Evolutionary conservation across 495 filamentous ascomycete species (phyloP).

Genomic region (Durotheca rogersii): DNA sequence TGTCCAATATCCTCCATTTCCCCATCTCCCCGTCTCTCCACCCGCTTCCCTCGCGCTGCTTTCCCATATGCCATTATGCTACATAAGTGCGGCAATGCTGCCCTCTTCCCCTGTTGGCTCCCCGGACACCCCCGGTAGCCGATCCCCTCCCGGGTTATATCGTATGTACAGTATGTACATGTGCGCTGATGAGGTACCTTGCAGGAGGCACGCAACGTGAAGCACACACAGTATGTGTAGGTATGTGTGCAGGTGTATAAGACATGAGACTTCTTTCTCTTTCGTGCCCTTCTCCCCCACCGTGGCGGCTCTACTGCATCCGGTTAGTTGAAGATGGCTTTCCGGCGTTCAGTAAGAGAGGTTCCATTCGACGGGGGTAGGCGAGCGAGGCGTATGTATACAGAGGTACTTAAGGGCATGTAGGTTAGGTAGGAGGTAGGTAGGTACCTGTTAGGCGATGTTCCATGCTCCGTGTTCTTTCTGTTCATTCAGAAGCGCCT

Average conservation of each 20-base stretch:
- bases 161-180: constrained; percentile 2
- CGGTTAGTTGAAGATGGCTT: neutral
- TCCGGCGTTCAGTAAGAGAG: neutral
- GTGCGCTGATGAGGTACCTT: constrained; percentile 26
- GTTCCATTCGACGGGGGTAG: neutral
- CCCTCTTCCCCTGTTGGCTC: constrained; percentile 6
- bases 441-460: no score
- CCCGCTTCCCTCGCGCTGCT: constrained; percentile 17
- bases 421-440: constrained; percentile 6
- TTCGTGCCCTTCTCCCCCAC: neutral
- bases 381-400: no score
- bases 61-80: constrained; percentile 4
- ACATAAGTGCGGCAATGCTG: constrained; percentile 5
- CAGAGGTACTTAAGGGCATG: no score
- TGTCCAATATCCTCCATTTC: no score
- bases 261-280: no score
- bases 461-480: no score
- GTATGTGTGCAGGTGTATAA: no score
- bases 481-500: no score
- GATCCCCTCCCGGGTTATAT: constrained; percentile 20
- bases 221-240: neutral
- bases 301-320: neutral
- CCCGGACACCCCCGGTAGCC: constrained; percentile 9
- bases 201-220: constrained; percentile 14
- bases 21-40: constrained; percentile 1